Conservation (phyloP, 1,284 basidiomycete genomes). For the Fomitopsis palustris region DNA sequence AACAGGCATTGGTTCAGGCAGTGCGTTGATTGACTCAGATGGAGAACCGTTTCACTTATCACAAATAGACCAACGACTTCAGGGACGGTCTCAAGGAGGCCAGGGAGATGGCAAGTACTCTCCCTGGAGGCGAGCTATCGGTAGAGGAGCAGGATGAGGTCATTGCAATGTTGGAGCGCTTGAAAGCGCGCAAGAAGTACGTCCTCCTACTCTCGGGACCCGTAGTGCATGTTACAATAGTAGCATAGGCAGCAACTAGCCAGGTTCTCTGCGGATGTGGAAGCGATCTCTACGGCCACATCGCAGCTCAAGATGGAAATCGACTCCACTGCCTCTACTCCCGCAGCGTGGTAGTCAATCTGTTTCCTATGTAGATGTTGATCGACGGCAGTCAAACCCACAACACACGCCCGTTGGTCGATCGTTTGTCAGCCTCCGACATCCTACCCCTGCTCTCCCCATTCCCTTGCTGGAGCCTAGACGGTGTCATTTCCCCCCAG, state of each 20-base stretch:
- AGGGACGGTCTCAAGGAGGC: conserved; percentile 53
- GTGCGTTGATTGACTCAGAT: conserved; percentile 34
- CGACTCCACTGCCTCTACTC: conserved; percentile 54
- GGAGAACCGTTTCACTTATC: too few species aligned
- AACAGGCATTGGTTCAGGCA: conserved; percentile 59
- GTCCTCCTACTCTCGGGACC: conserved; percentile 5
- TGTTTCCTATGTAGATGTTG: neutral
- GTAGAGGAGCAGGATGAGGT: conserved; percentile 64
- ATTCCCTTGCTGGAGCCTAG: neutral
- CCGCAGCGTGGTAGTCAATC: conserved; percentile 11
- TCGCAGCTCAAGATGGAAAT: conserved; percentile 40
- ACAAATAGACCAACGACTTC: conserved; percentile 58
- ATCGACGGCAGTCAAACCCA: neutral
- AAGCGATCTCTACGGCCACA: conserved; percentile 17
- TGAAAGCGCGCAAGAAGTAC: conserved; percentile 59
- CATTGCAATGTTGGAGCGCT: conserved; percentile 54
- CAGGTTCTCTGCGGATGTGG: conserved; percentile 34
- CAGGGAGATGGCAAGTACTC: conserved; percentile 47
- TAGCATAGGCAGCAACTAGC: conserved; percentile 37
- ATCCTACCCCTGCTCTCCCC: neutral
- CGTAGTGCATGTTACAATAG: neutral
- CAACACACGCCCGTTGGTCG: neutral
- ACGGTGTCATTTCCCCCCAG: conserved; percentile 1
- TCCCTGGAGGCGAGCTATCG: conserved; percentile 65
- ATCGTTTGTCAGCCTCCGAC: neutral